Conservation (phyloP, 306 rosid species). For the Glycine soja region DNA sequence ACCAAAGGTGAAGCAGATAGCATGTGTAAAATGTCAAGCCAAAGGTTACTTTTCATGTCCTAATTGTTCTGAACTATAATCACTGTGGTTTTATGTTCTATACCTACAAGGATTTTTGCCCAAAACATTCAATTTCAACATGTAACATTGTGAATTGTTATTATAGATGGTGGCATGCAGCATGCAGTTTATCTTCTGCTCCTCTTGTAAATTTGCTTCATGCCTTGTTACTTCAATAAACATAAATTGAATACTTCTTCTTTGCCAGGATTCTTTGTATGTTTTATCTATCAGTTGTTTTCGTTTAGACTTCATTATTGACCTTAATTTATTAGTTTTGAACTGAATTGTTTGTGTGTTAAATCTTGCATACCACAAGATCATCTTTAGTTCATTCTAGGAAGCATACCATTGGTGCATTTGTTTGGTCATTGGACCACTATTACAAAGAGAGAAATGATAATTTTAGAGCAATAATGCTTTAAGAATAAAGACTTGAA, state of each 20-base stretch:
- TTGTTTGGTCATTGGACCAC: no score
- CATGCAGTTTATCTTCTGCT: not conserved
- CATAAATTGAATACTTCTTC: not conserved
- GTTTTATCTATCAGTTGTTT: conserved; percentile 1
- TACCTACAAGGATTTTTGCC: no score
- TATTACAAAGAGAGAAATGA: no score
- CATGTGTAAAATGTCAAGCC: conserved; percentile 72
- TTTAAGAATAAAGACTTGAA: not conserved
- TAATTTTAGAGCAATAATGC: no score
- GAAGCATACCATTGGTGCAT: no score
- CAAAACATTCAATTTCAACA: no score
- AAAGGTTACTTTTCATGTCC: conserved; percentile 85
- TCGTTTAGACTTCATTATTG: not conserved
- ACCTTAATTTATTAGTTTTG: no score
- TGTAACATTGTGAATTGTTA: conserved; percentile 24
- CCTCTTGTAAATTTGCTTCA: not conserved
- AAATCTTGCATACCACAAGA: no score
- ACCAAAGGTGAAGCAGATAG: conserved; percentile 46
- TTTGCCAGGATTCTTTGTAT: no score
- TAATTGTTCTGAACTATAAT: conserved; percentile 59
- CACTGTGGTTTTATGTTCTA: conserved; percentile 22
- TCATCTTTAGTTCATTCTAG: no score
- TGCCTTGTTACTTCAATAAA: conserved; percentile 11
- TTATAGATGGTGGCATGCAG: not conserved
- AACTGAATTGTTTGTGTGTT: no score